phyloP scores from a whole-genome alignment of 352 stramenopile genomes.

The Phytopythium boreale region DNA sequence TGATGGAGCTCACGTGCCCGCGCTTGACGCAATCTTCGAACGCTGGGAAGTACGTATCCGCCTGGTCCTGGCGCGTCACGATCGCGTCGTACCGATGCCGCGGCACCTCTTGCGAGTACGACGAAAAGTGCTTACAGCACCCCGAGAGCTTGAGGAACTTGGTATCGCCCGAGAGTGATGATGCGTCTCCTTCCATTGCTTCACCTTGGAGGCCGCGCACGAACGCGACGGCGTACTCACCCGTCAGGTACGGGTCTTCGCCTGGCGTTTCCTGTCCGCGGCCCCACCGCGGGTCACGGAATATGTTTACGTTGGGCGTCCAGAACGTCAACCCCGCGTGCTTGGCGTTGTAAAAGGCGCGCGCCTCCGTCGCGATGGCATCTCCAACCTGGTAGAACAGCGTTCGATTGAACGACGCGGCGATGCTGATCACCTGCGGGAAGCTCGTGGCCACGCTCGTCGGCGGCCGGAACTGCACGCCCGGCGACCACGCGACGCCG shows the following conservation, averaged over 20 bases:
- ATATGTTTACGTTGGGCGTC: slow-evolving; percentile 94
- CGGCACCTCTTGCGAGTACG: slow-evolving; percentile 82
- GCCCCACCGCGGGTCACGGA: slow-evolving; percentile 90
- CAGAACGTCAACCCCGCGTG: slow-evolving; percentile 88
- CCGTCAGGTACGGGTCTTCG: slow-evolving; percentile 88
- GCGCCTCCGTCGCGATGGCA: slow-evolving; percentile 81
- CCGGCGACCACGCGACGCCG: slow-evolving; percentile 70
- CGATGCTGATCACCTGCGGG: slow-evolving; percentile 77
- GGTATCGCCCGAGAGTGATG: background rate
- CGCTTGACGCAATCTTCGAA: slow-evolving; percentile 84
- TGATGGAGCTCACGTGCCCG: slow-evolving; percentile 78
- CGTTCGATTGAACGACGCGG: slow-evolving; percentile 84
- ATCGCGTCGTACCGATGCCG: slow-evolving; percentile 87
- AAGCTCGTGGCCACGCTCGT: slow-evolving; percentile 86
- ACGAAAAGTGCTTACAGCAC: slow-evolving; percentile 92
- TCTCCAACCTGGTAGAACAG: slow-evolving; percentile 76
- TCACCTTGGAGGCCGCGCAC: slow-evolving; percentile 84
- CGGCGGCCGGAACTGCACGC: slow-evolving; percentile 47
- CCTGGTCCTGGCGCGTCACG: slow-evolving; percentile 84
- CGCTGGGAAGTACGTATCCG: slow-evolving; percentile 87
- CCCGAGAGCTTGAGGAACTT: slow-evolving; percentile 77
- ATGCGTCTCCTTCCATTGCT: slow-evolving; percentile 17
- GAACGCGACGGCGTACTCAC: slow-evolving; percentile 83
- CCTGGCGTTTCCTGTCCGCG: slow-evolving; percentile 88
- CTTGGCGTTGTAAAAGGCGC: slow-evolving; percentile 75